Evolutionary conservation across 75 land plant species (phyloP), one percentile per base, ranked within the genome.

Genomic region (Azolla pinnata): DNA sequence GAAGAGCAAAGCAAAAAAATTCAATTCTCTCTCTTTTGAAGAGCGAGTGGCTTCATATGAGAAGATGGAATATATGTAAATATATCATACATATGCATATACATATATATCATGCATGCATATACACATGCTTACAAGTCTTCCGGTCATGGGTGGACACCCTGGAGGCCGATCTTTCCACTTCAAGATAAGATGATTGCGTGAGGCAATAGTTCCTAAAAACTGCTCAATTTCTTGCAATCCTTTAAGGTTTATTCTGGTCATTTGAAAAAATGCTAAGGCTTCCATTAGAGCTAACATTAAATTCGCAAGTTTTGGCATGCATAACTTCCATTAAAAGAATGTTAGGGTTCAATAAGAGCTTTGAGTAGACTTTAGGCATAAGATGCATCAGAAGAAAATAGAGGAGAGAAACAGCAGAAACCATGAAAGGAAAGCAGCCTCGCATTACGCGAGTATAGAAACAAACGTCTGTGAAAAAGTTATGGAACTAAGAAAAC

Each of bases 201-300:
- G 74, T 23, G 79, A 63, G 24, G 71, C 62, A 26, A 71, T 64
- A 8, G 77, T 67, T 65, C 74, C 69, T 31, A 55, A 21, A 4
- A 73, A 73, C 31, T 63, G 60, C 64, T 75, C 71, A n/a, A n/a
- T n/a, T 21, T 63, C 26, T 55, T 81, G 67, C 52, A 80, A 52
- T 53, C 75, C 47, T 66, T 68, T 80, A 75, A 80, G 56, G 51
- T 80, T 80, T 56, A 80, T 73, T 59, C 82, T 79, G 73, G n/a
- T n/a, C n/a, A n/a, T n/a, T n/a, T n/a, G n/a, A n/a, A n/a, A n/a
- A n/a, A n/a, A n/a, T n/a, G n/a, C 62, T 57, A 0, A 31, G 16
- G 24, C 30, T 29, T 24, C 35, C 17, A 25, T 58, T 31, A 42
- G 34, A 23, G 47, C 1, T 54, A 51, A 24, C 27, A 24, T 24